phyloP scores from a whole-genome alignment of 2,329 filamentous ascomycete genomes.

The Talaromyces sp. region DNA sequence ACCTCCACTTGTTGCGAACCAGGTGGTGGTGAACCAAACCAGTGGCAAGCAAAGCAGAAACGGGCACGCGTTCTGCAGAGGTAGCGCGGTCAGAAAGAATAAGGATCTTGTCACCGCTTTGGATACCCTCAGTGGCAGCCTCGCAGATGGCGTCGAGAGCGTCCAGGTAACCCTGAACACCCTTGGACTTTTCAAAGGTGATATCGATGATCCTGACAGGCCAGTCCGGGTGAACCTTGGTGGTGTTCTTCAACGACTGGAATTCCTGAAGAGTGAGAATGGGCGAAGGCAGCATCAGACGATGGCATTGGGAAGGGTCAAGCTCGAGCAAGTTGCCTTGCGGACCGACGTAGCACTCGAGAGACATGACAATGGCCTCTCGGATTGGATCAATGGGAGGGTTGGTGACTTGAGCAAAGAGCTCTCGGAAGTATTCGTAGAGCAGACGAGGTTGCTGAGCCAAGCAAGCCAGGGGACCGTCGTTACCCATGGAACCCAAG shows the following conservation, averaged over 20 bases:
- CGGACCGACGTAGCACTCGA: conserved; percentile 92
- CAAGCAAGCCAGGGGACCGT: conserved; percentile 85
- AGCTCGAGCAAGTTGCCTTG: conserved; percentile 95
- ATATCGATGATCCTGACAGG: conserved; percentile 86
- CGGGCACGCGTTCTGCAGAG: conserved; percentile 72
- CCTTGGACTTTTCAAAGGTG: conserved; percentile 83
- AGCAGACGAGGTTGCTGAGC: conserved; percentile 83
- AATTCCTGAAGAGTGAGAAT: conserved; percentile 87
- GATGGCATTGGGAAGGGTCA: conserved; percentile 80
- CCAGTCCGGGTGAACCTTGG: conserved; percentile 68
- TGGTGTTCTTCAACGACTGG: conserved; percentile 77
- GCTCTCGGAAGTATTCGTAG: conserved; percentile 95
- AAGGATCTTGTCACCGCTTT: conserved; percentile 77
- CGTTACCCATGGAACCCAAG: conserved; percentile 95
- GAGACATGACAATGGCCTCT: conserved; percentile 96
- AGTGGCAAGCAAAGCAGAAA: conserved; percentile 81
- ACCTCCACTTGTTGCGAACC: conserved; percentile 92
- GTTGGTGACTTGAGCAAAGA: conserved; percentile 97
- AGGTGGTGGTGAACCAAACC: conserved; percentile 94
- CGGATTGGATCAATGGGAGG: conserved; percentile 95
- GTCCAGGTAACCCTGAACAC: conserved; percentile 75
- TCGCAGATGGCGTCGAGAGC: conserved; percentile 86
- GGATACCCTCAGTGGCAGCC: conserved; percentile 75
- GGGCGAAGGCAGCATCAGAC: conserved; percentile 80
- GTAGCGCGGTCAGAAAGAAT: conserved; percentile 85